Conservation (phyloP, 2,329 filamentous ascomycete species). For the Penicillium sp. region DNA sequence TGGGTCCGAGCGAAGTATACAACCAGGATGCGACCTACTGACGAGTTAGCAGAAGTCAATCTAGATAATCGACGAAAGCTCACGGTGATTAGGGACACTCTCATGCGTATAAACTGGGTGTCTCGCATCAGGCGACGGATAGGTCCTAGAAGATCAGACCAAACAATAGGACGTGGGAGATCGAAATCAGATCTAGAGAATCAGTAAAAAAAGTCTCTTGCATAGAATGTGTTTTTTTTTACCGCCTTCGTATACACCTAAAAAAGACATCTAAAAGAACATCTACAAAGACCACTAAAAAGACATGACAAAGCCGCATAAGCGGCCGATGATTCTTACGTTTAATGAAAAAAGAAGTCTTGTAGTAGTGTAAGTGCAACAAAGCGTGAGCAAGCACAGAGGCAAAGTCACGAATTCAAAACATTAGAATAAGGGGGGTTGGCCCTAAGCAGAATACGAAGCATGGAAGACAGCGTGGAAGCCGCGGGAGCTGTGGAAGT, state of each 20-base stretch:
- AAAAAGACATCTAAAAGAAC: too few relatives aligned
- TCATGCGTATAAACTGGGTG: background rate
- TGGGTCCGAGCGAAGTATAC: background rate
- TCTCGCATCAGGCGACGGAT: background rate
- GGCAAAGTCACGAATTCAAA: slow-evolving; percentile 45
- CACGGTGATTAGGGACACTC: background rate
- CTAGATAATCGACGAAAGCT: background rate
- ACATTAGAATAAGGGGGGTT: too few relatives aligned
- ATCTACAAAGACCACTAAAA: too few relatives aligned
- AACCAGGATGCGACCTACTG: background rate
- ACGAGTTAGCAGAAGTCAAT: background rate
- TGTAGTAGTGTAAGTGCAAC: slow-evolving; percentile 70
- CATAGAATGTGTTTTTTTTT: too few relatives aligned
- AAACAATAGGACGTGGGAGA: background rate
- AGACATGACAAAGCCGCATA: too few relatives aligned
- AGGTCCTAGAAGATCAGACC: background rate
- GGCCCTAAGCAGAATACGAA: too few relatives aligned
- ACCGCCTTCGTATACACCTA: too few relatives aligned
- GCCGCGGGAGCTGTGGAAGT: too few relatives aligned
- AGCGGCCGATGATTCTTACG: too few relatives aligned
- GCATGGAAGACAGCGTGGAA: too few relatives aligned
- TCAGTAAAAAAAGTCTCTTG: too few relatives aligned
- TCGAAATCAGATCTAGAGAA: background rate
- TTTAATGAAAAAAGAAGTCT: slow-evolving; percentile 60
- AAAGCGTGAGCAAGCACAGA: slow-evolving; percentile 70